Base-by-base conservation (phyloP, 78 protist species). In the Parvularia atlantis region DNA sequence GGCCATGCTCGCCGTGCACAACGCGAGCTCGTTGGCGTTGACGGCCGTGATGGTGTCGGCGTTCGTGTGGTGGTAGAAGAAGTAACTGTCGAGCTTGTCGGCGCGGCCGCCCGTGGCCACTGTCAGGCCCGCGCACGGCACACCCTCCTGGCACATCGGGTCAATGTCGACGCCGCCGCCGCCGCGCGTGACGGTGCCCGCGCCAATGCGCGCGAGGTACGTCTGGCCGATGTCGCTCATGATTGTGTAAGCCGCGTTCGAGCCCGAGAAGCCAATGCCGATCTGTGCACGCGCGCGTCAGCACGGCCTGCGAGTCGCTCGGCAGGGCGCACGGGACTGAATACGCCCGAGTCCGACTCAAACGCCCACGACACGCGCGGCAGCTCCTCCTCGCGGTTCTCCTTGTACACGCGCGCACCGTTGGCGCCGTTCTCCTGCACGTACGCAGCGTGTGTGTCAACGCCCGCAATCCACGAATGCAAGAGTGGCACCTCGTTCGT, bases 1-100 rank as follows among this genome's bases (percentile, higher is more conserved):
- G 28, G 89, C 82, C 69, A 84, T 74, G 26, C 73, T 44, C 9
- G 81, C 89, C 14, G 71, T 76, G 59, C 77, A 76, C 71, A 68
- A 46, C 50, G 69, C 74, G 69, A 84, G 52, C 39, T 84, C 73
- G 10, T 35, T 9, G 0, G 66, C 41, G 37, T 66, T 41, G 39
- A 84, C 30, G 54, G 69, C 71, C 36, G 81, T 71, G 43, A 78
- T n/a, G n/a, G 77, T 82, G 54, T 85, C 90, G 50, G 83, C 90
- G 43, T 74, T 81, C n/a, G 85, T 43, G 75, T 85, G 90, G 56
- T 85, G 90, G 66, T 28, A 85, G 75, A 69, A 85, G 33, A 84
- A 82, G 61, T 85, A 85, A n/a, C n/a, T n/a, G n/a, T n/a, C n/a
- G n/a, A n/a, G n/a, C 50, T 69, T 64, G 20, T 10, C 9, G 46